Evolutionary conservation across 805 yeast genomes (phyloP), one percentile per base, ranked within the genome.

Genomic region (Metschnikowia sp.): DNA sequence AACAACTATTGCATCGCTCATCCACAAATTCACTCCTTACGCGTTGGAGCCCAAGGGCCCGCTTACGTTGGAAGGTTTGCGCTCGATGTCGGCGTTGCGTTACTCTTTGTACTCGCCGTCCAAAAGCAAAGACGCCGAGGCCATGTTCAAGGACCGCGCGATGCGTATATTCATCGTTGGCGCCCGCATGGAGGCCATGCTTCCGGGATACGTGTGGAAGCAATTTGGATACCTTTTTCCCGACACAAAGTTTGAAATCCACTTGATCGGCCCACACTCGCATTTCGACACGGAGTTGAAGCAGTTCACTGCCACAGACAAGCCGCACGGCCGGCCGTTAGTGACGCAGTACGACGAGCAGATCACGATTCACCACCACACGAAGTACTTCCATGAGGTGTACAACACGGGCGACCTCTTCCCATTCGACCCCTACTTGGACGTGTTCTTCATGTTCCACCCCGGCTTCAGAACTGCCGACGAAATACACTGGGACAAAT

Each of bases 371-470:
- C 79, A 85, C 48, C 85, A 86, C 69, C 96, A 91, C 68, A 89
- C 98, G 1, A 86, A 88, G 59, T 91, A 85, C 67, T 94, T 94
- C 82, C 89, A 90, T 62, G 92, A 86, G 35, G 76, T 86, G 51
- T 96, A 94, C 68, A 90, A 90, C 59, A 84, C 88, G 41, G 94
- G 91, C 59, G 97, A 92, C 69, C 88, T 94, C 65, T 88, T 89
- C 83, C 99, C 99, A 5, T 94, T 91, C 66, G 99, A 94, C 66
- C 99, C 99, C 39, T 94, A 92, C 67, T 78, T 88, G 63, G 99
- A 94, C 64, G 81, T 82, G 28, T 94, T 94, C 69, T 90, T 89
- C 78, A 76, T 88, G 44, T 94, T 92, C 86, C 98, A 92, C 65
- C 98, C 99, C 3, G 97, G 97, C 36, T 80, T 90, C 61, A 84